Evolutionary conservation across 1,139 yeast genomes (phyloP).

Genomic region (Geotrichum carabidarum): DNA sequence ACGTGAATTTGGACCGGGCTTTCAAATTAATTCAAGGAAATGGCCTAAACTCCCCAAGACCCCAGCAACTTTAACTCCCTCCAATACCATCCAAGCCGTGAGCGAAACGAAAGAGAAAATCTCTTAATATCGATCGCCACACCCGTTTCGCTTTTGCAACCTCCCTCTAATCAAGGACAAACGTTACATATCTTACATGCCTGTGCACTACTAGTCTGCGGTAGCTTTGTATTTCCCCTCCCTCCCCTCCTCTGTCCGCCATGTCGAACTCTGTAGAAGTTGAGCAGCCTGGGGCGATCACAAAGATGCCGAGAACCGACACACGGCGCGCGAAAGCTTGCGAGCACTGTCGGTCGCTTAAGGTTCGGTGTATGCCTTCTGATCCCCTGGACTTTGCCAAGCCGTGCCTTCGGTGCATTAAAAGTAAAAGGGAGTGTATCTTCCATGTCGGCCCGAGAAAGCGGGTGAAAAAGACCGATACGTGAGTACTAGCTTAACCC

Average conservation of each 20-base stretch:
- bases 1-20: too few relatives aligned
- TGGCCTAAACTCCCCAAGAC: too few relatives aligned
- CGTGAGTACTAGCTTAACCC: constrained; percentile 22
- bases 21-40: too few relatives aligned
- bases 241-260: background rate
- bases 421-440: constrained; percentile 59
- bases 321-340: constrained; percentile 59
- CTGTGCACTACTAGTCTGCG: background rate
- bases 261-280: background rate
- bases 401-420: constrained; percentile 72
- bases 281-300: background rate
- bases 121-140: too few relatives aligned
- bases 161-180: background rate
- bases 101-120: too few relatives aligned
- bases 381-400: constrained; percentile 53
- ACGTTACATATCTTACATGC: background rate
- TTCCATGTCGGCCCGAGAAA: constrained; percentile 60
- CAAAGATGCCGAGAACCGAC: constrained; percentile 1
- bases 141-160: too few relatives aligned
- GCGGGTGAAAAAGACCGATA: constrained; percentile 42
- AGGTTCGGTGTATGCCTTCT: constrained; percentile 76
- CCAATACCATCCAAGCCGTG: too few relatives aligned
- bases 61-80: too few relatives aligned
- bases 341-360: constrained; percentile 70
- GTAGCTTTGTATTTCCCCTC: background rate